phyloP scores from a whole-genome alignment of 768 basidiomycete genomes.

The Infundibulicybe gibba region DNA sequence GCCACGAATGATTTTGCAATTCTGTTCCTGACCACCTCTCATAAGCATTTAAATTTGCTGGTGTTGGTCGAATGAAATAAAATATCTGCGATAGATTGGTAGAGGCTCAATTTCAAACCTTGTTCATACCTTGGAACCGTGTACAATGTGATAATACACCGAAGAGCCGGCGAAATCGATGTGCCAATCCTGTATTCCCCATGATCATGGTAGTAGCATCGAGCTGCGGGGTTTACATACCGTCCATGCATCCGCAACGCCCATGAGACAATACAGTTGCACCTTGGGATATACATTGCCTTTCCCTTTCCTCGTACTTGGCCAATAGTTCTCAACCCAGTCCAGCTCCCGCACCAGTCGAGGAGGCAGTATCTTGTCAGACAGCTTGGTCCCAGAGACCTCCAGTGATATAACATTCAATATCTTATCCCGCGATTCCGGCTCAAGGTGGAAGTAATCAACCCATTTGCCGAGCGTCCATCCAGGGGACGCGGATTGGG shows the following conservation, averaged over 20 bases:
- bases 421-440: constrained; percentile 74
- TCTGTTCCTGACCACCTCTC: constrained; percentile 94
- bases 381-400: constrained; percentile 81
- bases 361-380: constrained; percentile 78
- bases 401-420: constrained; percentile 96
- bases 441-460: constrained; percentile 73
- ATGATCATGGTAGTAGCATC: not conserved
- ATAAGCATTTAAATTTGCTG: constrained; percentile 83
- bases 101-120: constrained; percentile 5
- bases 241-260: constrained; percentile 90
- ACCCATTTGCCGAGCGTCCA: constrained; percentile 95
- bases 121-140: constrained; percentile 67
- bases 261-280: constrained; percentile 96
- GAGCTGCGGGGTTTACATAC: constrained; percentile 41
- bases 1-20: constrained; percentile 82
- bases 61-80: constrained; percentile 91
- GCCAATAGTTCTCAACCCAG: constrained; percentile 98
- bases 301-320: constrained; percentile 67
- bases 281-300: constrained; percentile 87
- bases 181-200: constrained; percentile 86
- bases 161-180: constrained; percentile 97
- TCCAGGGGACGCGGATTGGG: constrained; percentile 79
- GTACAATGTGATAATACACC: constrained; percentile 94
- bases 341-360: constrained; percentile 84
- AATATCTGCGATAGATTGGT: constrained; percentile 56